These are phyloP conservation scores for Lachnellula occidentalis DNA, from an alignment of 2,329 filamentous ascomycete genomes.

Conservation along the genomic window DNA sequence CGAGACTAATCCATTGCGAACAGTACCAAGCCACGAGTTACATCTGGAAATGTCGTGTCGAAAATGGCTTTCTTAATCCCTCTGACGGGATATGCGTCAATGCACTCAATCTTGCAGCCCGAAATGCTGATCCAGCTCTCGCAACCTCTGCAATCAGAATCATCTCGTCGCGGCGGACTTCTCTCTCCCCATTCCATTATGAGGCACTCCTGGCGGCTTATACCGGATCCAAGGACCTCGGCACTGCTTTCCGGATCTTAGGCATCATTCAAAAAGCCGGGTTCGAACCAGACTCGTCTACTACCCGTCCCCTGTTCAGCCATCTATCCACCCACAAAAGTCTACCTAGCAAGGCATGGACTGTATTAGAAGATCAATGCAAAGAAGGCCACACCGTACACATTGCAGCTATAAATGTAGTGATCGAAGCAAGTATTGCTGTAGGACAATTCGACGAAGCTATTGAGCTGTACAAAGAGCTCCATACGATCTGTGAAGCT, in stretches of 20 bases:
- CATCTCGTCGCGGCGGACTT: constrained; percentile 52
- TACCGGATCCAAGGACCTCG: constrained; percentile 52
- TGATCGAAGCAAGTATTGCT: constrained; percentile 31
- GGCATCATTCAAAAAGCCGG: constrained; percentile 67
- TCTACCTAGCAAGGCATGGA: constrained; percentile 45
- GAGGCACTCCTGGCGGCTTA: constrained; percentile 74
- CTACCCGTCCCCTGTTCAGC: constrained; percentile 57
- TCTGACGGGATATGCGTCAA: constrained; percentile 61
- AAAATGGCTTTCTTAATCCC: constrained; percentile 53
- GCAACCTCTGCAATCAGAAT: constrained; percentile 66
- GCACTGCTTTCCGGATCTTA: constrained; percentile 62
- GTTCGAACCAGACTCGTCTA: constrained; percentile 49
- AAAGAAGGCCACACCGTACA: constrained; percentile 44
- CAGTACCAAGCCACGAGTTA: constrained; percentile 60
- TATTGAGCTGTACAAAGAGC: constrained; percentile 54
- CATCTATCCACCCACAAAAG: constrained; percentile 45
- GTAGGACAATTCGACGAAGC: constrained; percentile 43
- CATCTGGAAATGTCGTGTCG: constrained; percentile 66
- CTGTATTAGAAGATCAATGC: constrained; percentile 51
- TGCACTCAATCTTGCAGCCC: constrained; percentile 66
- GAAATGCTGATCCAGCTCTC: constrained; percentile 60
- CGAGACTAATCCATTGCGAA: neutral
- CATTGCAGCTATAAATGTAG: constrained; percentile 42
- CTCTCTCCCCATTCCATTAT: constrained; percentile 65
- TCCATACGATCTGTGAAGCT: constrained; percentile 45